Percentiles rank a stretch among this genome's conserved stretches.
phyloP scores from a whole-genome alignment of 2,329 filamentous ascomycete species.

The Ceratocystis lukuohia region DNA sequence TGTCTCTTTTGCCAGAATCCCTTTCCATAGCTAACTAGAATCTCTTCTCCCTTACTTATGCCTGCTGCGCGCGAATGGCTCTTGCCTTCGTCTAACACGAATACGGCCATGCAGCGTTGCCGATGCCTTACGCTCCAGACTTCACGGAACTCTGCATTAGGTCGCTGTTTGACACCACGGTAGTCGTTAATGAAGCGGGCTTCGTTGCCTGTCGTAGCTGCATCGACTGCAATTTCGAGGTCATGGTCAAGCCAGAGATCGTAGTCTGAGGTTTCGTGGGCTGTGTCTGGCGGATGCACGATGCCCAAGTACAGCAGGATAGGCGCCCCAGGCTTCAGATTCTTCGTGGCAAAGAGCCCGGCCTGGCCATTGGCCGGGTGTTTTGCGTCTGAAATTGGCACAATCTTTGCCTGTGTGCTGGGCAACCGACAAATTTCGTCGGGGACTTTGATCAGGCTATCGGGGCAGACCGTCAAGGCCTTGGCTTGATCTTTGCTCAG shows the following conservation, averaged over 20 bases:
- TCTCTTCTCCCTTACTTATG: conserved; percentile 48
- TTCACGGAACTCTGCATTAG: conserved; percentile 47
- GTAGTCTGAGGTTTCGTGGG: conserved; percentile 39
- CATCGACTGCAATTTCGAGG: conserved; percentile 46
- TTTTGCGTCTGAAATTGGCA: conserved; percentile 34
- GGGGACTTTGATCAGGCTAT: conserved; percentile 26
- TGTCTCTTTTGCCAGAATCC: conserved; percentile 41
- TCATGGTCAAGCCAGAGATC: conserved; percentile 50
- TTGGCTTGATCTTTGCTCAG: conserved; percentile 32
- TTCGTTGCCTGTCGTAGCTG: conserved; percentile 45
- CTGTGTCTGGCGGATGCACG: conserved; percentile 33
- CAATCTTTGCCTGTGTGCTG: conserved; percentile 39
- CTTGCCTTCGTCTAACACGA: conserved; percentile 37
- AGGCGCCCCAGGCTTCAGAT: conserved; percentile 41
- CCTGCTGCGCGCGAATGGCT: conserved; percentile 24
- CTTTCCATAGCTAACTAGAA: conserved; percentile 53
- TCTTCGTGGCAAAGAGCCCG: conserved; percentile 45
- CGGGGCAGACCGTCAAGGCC: conserved; percentile 20
- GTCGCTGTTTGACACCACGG: conserved; percentile 39
- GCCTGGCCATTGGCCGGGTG: conserved; percentile 47
- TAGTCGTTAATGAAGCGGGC: conserved; percentile 56
- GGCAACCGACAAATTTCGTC: conserved; percentile 31
- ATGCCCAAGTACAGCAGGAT: conserved; percentile 50
- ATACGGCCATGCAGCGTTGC: conserved; percentile 45
- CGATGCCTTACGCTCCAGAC: conserved; percentile 41